Evolutionary conservation across 2,329 filamentous ascomycete species (phyloP), one percentile per base, ranked within the genome.

Genomic region (Penicillium sp.): DNA sequence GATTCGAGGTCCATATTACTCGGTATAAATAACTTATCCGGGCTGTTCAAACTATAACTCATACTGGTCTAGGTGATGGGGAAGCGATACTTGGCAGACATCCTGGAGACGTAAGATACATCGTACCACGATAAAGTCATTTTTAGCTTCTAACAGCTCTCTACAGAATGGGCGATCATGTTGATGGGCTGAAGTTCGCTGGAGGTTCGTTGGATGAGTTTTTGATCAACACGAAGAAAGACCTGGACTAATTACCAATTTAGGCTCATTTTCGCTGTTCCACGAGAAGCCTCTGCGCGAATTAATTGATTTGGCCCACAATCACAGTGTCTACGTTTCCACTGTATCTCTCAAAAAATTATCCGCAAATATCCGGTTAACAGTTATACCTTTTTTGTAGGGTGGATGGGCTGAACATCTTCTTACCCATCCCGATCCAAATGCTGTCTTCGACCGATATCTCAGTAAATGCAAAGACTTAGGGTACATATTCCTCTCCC

Each of bases 161-260:
- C n/a, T 53, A 33, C 63, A 83, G 80, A 3, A 84, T 85, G 83
- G 83, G 82, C 0, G 73, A 81, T 24, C 81, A 86, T 70, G 79
- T 86, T 4, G 83, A 86, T 66, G 84, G 84, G 0, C 75, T 86
- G 51, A 85, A 86, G 63, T 86, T 86, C 66, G 82, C 83, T 0
- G 83, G 83, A 62, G 80, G 79, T 76, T 22, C 55, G 66, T 54
- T 19, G 19, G 3, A 35, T 22, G 19, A 17, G 1, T 5, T 9
- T 13, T 13, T 35, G 15, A 0, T 22, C n/a, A 44, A 40, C 33
- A 15, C 7, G n/a, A 9, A 35, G 15, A 9, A 50, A 30, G 22
- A 24, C 2, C n/a, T n/a, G n/a, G 33, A 17, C 55, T 65, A 22
- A 64, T 17, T 53, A 10, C 3, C 6, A 35, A 13, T 15, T 26